These are phyloP conservation scores for Chalciporus sphaerocephalus DNA, from an alignment of 768 basidiomycete genomes.

Conservation along the genomic window DNA sequence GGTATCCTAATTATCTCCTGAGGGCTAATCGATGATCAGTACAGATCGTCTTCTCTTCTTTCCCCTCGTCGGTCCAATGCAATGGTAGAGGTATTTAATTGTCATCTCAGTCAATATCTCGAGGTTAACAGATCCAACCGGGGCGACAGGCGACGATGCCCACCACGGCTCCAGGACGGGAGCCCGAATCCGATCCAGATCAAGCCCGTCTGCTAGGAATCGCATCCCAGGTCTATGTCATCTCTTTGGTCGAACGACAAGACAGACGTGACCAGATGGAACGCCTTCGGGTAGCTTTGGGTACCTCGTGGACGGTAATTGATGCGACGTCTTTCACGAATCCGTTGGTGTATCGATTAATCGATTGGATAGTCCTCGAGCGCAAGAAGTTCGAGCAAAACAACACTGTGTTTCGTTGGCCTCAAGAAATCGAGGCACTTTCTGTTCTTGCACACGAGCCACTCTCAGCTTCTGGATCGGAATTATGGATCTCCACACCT, in stretches of 20 bases:
- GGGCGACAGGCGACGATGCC: not conserved
- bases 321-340: slow-evolving; percentile 41
- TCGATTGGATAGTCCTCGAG: slow-evolving; percentile 35
- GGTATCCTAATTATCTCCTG: not conserved
- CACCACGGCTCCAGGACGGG: not conserved
- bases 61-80: not conserved
- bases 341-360: slow-evolving; percentile 35
- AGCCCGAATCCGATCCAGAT: not conserved
- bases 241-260: slow-evolving; percentile 50
- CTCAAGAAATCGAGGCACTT: slow-evolving; percentile 27
- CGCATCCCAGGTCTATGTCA: slow-evolving; percentile 45
- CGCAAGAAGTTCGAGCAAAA: not conserved
- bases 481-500: not conserved
- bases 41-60: not conserved
- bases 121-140: too few species aligned
- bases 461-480: not conserved
- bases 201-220: slow-evolving; percentile 30
- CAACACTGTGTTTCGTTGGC: slow-evolving; percentile 32
- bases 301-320: slow-evolving; percentile 47
- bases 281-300: slow-evolving; percentile 39
- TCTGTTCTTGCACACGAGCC: not conserved
- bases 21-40: not conserved
- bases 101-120: not conserved
- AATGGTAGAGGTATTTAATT: not conserved
- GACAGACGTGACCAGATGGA: slow-evolving; percentile 57